A percentile compares a stretch with the other conserved stretches of the same genome.
These are phyloP conservation scores for Irpex lacteus DNA, from an alignment of 1,284 basidiomycete genomes.

Conservation along the genomic window DNA sequence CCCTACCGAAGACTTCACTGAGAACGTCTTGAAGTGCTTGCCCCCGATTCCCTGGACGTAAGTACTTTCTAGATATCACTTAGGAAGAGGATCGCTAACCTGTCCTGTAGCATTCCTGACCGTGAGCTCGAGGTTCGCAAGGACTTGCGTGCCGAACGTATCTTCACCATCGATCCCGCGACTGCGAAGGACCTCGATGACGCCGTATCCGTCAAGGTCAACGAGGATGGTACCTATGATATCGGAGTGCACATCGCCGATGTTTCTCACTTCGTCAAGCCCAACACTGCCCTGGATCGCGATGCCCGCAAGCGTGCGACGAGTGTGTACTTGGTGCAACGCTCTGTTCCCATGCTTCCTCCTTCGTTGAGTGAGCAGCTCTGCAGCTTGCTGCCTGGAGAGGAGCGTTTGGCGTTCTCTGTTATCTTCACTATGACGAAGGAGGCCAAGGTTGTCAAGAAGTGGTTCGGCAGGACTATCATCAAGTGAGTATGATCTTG, in stretches of 20 bases:
- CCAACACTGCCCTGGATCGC: slow-evolving; percentile 94
- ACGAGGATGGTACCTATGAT: slow-evolving; percentile 89
- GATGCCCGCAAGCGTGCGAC: slow-evolving; percentile 97
- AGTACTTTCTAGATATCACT: slow-evolving; percentile 31
- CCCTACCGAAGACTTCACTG: slow-evolving; percentile 91
- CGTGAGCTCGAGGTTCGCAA: slow-evolving; percentile 85
- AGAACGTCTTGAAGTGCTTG: slow-evolving; percentile 93
- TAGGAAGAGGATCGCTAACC: slow-evolving; percentile 3
- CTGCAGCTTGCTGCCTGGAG: slow-evolving; percentile 86
- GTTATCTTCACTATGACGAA: slow-evolving; percentile 84
- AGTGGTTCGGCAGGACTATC: slow-evolving; percentile 92
- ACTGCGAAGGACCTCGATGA: slow-evolving; percentile 93
- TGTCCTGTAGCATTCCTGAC: slow-evolving; percentile 74
- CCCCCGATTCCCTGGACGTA: slow-evolving; percentile 93
- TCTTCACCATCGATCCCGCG: slow-evolving; percentile 94
- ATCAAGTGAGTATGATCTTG: slow-evolving; percentile 64
- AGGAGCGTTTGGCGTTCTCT: slow-evolving; percentile 90
- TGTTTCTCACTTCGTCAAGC: slow-evolving; percentile 94
- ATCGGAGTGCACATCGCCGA: slow-evolving; percentile 96
- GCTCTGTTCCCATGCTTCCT: slow-evolving; percentile 95
- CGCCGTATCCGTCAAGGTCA: slow-evolving; percentile 84
- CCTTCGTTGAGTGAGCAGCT: slow-evolving; percentile 88
- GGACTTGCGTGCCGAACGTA: slow-evolving; percentile 81
- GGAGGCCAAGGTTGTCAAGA: slow-evolving; percentile 81
- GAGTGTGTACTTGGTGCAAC: slow-evolving; percentile 94